Evolutionary conservation across 352 stramenopile genomes (phyloP).

Genomic region (Pythium diclinum): DNA sequence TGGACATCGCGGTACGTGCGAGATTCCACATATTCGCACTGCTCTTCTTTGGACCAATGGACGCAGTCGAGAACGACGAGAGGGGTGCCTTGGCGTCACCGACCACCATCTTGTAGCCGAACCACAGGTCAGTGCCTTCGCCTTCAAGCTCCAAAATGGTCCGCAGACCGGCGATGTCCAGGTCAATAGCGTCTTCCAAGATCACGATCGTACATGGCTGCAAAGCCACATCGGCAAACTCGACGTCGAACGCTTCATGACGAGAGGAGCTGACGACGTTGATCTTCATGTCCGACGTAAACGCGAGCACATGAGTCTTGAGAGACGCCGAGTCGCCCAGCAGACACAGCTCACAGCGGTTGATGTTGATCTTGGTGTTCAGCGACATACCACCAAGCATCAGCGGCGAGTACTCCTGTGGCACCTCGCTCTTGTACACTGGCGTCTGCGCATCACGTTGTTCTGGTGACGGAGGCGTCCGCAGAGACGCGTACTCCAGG

Average conservation of each 20-base stretch:
- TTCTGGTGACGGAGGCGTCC: slow-evolving; percentile 51
- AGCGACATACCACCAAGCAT: slow-evolving; percentile 57
- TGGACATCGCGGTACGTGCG: slow-evolving; percentile 45
- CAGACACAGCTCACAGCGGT: slow-evolving; percentile 71
- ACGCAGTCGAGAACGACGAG: neutral
- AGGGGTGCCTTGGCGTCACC: slow-evolving; percentile 31
- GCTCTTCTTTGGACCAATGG: slow-evolving; percentile 12
- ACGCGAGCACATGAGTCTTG: slow-evolving; percentile 76
- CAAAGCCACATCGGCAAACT: slow-evolving; percentile 77
- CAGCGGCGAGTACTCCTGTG: slow-evolving; percentile 67
- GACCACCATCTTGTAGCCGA: slow-evolving; percentile 68
- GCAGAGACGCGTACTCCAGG: slow-evolving; percentile 45
- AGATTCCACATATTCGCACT: slow-evolving; percentile 51
- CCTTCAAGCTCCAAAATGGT: slow-evolving; percentile 85
- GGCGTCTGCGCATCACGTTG: slow-evolving; percentile 38
- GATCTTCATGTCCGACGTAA: slow-evolving; percentile 74
- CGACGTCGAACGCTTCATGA: slow-evolving; percentile 69
- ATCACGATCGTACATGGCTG: slow-evolving; percentile 70
- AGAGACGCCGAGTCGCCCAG: slow-evolving; percentile 67
- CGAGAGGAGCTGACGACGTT: slow-evolving; percentile 53
- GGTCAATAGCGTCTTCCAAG: slow-evolving; percentile 61
- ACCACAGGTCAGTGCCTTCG: slow-evolving; percentile 77
- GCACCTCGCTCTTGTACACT: slow-evolving; percentile 58
- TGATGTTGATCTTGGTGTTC: slow-evolving; percentile 45
- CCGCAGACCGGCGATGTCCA: slow-evolving; percentile 66